Evolutionary conservation across 257 asterid genomes (phyloP), one percentile per base, ranked within the genome.

Genomic region (Linderniella brevidens): DNA sequence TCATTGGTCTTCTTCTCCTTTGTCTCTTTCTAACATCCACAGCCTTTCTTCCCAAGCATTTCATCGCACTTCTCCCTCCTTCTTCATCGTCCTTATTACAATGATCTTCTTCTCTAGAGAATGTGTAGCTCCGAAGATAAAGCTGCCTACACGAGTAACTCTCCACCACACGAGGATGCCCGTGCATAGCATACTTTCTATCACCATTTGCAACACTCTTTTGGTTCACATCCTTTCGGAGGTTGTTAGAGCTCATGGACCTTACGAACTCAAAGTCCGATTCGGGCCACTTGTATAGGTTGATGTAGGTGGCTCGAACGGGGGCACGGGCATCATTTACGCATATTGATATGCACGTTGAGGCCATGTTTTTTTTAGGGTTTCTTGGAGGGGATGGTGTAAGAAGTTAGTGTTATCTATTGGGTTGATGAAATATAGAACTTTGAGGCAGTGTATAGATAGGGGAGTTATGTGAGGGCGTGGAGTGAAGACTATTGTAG

Each of bases 121-220:
- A 85, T 46, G 84, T 85, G 68, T 85, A 85, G 75, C 96, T 85
- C 56, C 85, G 64, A 64, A 85, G 50, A 48, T 85, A 85, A 46
- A 85, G 40, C 46, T 85, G 96, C 35, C 96, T 57, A 64, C 96
- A 85, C 3, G 96, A 85, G 11, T 80, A 58, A 15, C 93, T 80
- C 54, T 85, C 92, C 35, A 85, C 92, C 55, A 78, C 92, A 53
- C 60, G 60, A 0, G 87, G 76, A 12, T 68, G 76, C 1, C 57
- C 68, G n/a, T 50, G 40, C 17, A 4, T 25, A 25, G 32, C 32
- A 25, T 25, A 25, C 32, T 25, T 25, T 2, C 32, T 25, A 25
- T 25, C 6, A 0, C n/a, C n/a, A n/a, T n/a, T n/a, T n/a, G n/a
- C n/a, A n/a, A n/a, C 49, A 25, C 6, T 14, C 35, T 18, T 15